Base-by-base conservation (phyloP, 805 yeast genomes). In the Schizosaccharomyces osmophilus region DNA sequence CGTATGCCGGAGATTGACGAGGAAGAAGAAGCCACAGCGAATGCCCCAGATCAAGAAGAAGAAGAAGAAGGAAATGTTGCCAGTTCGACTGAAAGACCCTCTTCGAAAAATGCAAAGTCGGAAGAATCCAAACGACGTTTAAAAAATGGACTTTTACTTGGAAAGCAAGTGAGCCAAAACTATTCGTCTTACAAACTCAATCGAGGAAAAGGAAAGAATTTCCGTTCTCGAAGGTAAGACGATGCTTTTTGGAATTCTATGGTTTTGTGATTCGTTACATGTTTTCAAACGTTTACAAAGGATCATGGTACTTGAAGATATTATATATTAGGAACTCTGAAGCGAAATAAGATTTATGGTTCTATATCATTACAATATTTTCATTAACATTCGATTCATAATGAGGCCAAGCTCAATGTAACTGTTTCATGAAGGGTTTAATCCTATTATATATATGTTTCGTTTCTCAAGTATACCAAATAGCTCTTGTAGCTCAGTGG, bases 401-500 rank as follows among this genome's bases (percentile, higher is more conserved):
- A 36, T 13, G 41, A 9, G 41, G 13, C 15, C 15, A 9, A 9
- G 15, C 13, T 11, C 15, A 1, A 36, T 36, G 41, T 36, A 36
- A 43, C 1, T n/a, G 1, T 4, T 2, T 43, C 11, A 4, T n/a
- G n/a, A n/a, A n/a, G n/a, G n/a, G n/a, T n/a, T n/a, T n/a, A n/a
- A n/a, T n/a, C n/a, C n/a, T n/a, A n/a, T n/a, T n/a, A n/a, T n/a
- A n/a, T n/a, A 42, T 42, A 42, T 9, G 19, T 45, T 9, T 17
- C 3, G 11, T 15, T 45, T 6, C 8, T 13, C 6, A 2, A 9
- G 19, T 6, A 2, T 5, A 45, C 2, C 41, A 36, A 4, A 11
- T 15, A 51, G 57, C 57, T 51, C 57, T 51, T 51, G 36, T 51
- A 51, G 57, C 57, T 51, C 57, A 51, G 57, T 51, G 57, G 57